phyloP scores from a whole-genome alignment of 176 grass and related monocot genomes.

The maize (Zea mays) region Zm-B73-REFERENCE-NAM-5.0 NC_050099.1:176526001-176526500 shows the following conservation, averaged over 20 bases:
- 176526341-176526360: neutral
- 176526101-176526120: neutral
- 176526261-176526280: slow-evolving; percentile 93
- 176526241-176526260: slow-evolving; percentile 75
- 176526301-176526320: slow-evolving; percentile 56
- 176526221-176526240: slow-evolving; percentile 61
- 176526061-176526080: too few relatives aligned
- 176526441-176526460: slow-evolving; percentile 84
- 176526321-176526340: slow-evolving; percentile 9
- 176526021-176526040: too few relatives aligned
- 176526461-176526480: slow-evolving; percentile 51
- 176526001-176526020: too few relatives aligned
- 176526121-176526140: neutral
- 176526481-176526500: slow-evolving; percentile 44
- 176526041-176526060: too few relatives aligned
- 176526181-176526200: slow-evolving; percentile 9
- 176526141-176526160: neutral
- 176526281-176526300: slow-evolving; percentile 97
- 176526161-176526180: neutral
- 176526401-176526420: slow-evolving; percentile 39
- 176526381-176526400: neutral
- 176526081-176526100: neutral
- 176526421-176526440: slow-evolving; percentile 66
- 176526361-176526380: neutral
- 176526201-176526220: slow-evolving; percentile 44